Base-by-base conservation (phyloP, 352 stramenopile species). In the Phytophthora idaei region DNA sequence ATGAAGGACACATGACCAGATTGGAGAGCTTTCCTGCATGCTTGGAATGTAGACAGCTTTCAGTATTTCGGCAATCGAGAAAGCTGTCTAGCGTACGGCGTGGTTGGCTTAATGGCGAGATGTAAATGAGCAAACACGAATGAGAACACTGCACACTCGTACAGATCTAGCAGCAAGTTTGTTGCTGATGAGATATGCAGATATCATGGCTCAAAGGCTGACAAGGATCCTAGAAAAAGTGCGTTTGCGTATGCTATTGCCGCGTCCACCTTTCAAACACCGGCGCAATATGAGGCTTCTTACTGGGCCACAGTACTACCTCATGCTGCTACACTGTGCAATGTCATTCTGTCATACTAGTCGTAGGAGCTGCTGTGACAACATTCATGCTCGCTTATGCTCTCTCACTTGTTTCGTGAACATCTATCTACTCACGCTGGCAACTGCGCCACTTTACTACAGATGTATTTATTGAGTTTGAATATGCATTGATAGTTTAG, bases 111-210 rank as follows among this genome's bases (percentile, higher is more conserved):
- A 45, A 37, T 58, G 64, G 49, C 31, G 57, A 54, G 17, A 63
- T 62, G 57, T 68, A 60, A 69, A 60, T 57, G 53, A 61, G 46
- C 53, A 58, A 57, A 69, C 48, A 69, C 11, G 39, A 45, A 54
- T 41, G 37, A 71, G 57, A 61, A 51, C 5, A 54, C 49, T 62
- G 49, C 25, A 17, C 21, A 21, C 21, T 21, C 21, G 21, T 21
- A 21, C 21, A 21, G 21, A 21, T 21, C 21, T 21, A 21, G 21
- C 21, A 21, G 21, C 21, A 21, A 21, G 21, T 21, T 21, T 21
- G 21, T 21, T 21, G 21, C 21, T 21, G 21, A 21, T 21, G 21
- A 21, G 21, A 21, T 21, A 21, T 21, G 21, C 21, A 21, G 21
- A 21, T 21, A 21, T 21, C 21, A 21, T 21, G 21, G 21, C 21